Evolutionary conservation across 768 basidiomycete genomes (phyloP), one percentile per base, ranked within the genome.

Genomic region (Postia placenta): DNA sequence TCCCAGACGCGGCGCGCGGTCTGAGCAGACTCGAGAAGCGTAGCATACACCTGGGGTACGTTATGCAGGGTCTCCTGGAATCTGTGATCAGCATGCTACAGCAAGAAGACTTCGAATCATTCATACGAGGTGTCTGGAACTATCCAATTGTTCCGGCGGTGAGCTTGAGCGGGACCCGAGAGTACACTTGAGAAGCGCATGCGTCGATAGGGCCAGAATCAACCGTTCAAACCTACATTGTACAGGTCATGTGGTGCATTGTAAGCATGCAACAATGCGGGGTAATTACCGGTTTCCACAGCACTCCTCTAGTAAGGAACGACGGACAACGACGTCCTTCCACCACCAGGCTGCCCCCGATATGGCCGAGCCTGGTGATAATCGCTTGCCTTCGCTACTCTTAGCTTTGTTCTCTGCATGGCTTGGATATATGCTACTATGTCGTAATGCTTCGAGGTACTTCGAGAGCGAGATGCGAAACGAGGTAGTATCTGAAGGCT

Each of bases 301-400:
- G 54, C 76, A 80, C 53, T 80, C 78, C 50, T 80, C 79, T 23
- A 80, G 56, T 22, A 80, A 54, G 6, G 79, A 79, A 55, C 74
- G 80, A 24, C 79, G 69, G 3, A 79, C 76, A 3, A 78, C 66
- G 2, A 79, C 70, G 44, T 78, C 74, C 58, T 70, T 76, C 80
- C 80, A 81, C 79, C 79, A 80, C 79, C 79, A 80, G 72, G 67
- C 72, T 2, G 65, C 64, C 20, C 30, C 54, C 23, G 41, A 47
- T 27, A 22, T 25, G 11, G 14, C 37, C 30, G 28, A 12, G 45
- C 11, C 6, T 30, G 15, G 20, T 44, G 44, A 43, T 47, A 28
- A 5, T 35, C 35, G 19, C 20, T 47, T 25, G 45, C 20, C 24
- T 38, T 47, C 37, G 17, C 17, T 26, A 26, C 7, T 23, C 24